Base-by-base conservation (phyloP, 1,284 basidiomycete species). In the Peniophora sp. region DNA sequence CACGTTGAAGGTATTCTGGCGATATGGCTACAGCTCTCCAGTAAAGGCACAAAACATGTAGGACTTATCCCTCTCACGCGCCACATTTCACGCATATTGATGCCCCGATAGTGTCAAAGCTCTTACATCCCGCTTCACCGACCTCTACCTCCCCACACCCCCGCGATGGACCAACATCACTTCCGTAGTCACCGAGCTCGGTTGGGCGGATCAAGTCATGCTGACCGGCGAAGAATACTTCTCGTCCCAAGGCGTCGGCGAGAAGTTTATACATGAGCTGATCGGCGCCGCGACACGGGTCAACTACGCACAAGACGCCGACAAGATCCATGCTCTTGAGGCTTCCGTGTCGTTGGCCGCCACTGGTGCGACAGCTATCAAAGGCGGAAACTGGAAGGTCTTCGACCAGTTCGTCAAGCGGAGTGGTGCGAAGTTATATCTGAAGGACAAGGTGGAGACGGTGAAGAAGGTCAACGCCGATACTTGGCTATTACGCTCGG, bases 241-340 rank as follows among this genome's bases (percentile, higher is more conserved):
- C 22, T 61, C 68, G 23, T 60, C 69, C 24, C 71, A 79, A 17
- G 81, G 81, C 22, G 71, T 90, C 27, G 72, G 78, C 39, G 62
- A 73, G 48, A 70, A 69, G 48, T 94, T 84, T 67, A 74, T 81
- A 5, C 72, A 75, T 41, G 96, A 99, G 68, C 68, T 97, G 48
- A 75, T 95, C 47, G 91, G 92, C 54, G 87, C 83, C 2, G 82
- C 85, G 3, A 92, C 91, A 8, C 76, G 93, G 17, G 91, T 94
- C 44, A 98, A 97, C 66, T 95, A 95, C 61, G 91, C 83, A 22
- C 52, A 89, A 75, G 81, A 94, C 61, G 76, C 83, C 18, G 75
- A 83, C 59, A 58, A 72, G 22, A 88, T 98, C 6, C 92, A 97
- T 60, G 91, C 81, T 0, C 70, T 98, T 18, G 92, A 83, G 48